Percentiles rank a stretch among this genome's conserved stretches.
Conservation (phyloP, 2,329 filamentous ascomycete species). For the Cladosporium colombiae region DNA sequence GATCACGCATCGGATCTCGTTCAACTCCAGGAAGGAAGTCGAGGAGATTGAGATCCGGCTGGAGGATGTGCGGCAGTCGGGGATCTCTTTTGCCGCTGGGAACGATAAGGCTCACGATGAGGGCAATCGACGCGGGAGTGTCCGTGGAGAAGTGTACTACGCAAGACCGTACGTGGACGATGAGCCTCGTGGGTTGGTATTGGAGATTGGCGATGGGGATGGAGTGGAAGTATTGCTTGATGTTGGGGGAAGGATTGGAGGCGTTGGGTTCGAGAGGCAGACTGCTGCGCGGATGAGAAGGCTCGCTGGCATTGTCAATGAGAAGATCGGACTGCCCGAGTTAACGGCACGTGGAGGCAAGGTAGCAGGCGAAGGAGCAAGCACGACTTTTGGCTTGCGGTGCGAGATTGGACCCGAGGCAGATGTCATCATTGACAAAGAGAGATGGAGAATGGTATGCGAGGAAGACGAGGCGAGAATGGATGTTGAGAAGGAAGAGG, state of each 20-base stretch:
- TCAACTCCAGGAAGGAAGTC: conserved; percentile 64
- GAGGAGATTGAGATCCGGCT: conserved; percentile 78
- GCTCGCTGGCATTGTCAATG: conserved; percentile 77
- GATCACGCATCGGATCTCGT: conserved; percentile 73
- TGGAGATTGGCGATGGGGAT: conserved; percentile 74
- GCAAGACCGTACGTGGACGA: conserved; percentile 84
- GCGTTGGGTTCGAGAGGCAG: conserved; percentile 64
- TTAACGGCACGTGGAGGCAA: neutral
- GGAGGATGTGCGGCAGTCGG: conserved; percentile 86
- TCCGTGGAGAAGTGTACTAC: conserved; percentile 68
- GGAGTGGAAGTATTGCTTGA: conserved; percentile 38
- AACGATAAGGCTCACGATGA: conserved; percentile 27
- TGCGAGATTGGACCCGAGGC: conserved; percentile 63
- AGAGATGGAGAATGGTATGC: conserved; percentile 22
- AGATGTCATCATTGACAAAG: conserved; percentile 57
- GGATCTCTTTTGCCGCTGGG: conserved; percentile 66
- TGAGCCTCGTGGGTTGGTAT: conserved; percentile 68
- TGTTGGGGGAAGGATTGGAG: conserved; percentile 10
- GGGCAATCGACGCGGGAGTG: rapidly evolving
- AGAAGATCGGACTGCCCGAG: conserved; percentile 70
- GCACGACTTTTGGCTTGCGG: conserved; percentile 51
- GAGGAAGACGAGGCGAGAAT: conserved; percentile 3
- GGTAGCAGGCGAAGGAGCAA: conserved; percentile 28
- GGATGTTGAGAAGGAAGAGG: neutral
- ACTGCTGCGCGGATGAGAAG: conserved; percentile 69